Conservation (phyloP, 495 filamentous ascomycete genomes). For the Neurospora sp. region DNA sequence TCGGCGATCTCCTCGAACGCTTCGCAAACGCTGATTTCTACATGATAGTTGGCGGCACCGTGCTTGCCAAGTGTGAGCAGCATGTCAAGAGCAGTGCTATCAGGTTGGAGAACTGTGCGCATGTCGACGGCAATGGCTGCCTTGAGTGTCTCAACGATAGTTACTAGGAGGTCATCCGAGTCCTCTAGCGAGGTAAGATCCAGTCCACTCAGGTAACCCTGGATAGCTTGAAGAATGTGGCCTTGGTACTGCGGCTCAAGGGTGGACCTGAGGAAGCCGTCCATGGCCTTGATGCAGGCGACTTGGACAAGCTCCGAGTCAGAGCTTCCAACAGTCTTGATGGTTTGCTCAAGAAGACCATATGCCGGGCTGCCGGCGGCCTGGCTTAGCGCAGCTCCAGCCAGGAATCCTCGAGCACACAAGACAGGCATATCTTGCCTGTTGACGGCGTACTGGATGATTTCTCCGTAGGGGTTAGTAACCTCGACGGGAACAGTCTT, state of each 20-base stretch:
- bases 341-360: slow-evolving; percentile 56
- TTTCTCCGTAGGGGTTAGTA: slow-evolving; percentile 59
- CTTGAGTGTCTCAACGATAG: slow-evolving; percentile 77
- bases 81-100: slow-evolving; percentile 62
- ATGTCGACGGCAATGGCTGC: slow-evolving; percentile 72
- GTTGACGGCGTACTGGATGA: slow-evolving; percentile 65
- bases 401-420: slow-evolving; percentile 72
- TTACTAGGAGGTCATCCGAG: slow-evolving; percentile 82
- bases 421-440: slow-evolving; percentile 55
- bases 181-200: slow-evolving; percentile 75
- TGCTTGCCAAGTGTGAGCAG: slow-evolving; percentile 83
- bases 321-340: slow-evolving; percentile 65
- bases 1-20: slow-evolving; percentile 75
- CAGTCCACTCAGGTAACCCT: slow-evolving; percentile 63
- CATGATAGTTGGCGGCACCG: slow-evolving; percentile 78
- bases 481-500: slow-evolving; percentile 55
- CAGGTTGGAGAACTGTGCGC: slow-evolving; percentile 53
- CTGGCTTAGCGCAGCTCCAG: slow-evolving; percentile 62
- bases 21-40: slow-evolving; percentile 73
- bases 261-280: slow-evolving; percentile 60
- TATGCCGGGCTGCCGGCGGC: slow-evolving; percentile 37
- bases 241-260: slow-evolving; percentile 51
- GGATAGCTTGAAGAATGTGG: slow-evolving; percentile 64
- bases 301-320: slow-evolving; percentile 81
- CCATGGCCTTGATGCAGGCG: slow-evolving; percentile 77